Percentiles rank a stretch among this genome's conserved stretches.
Evolutionary conservation across 2,329 filamentous ascomycete species (phyloP).

Genomic region (Botrytis cinerea): DNA sequence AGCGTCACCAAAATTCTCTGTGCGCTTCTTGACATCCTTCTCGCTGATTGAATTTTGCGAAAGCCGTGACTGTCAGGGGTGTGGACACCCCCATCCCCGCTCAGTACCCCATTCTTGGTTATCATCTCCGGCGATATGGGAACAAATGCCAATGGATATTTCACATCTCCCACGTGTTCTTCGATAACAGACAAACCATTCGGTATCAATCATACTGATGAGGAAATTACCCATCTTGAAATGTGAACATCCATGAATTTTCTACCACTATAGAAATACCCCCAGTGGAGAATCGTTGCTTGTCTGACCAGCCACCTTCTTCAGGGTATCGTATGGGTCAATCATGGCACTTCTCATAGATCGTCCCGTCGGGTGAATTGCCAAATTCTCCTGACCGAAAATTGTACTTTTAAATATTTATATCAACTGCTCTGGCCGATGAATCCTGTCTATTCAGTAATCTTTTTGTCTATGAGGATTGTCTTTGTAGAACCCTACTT

Average conservation of each 20-base stretch:
- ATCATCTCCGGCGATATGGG: neutral
- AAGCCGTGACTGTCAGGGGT: neutral
- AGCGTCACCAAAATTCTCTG: too few species aligned
- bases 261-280: neutral
- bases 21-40: neutral
- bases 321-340: too few species aligned
- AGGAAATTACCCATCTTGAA: neutral
- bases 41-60: neutral
- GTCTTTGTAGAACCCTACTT: neutral
- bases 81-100: neutral
- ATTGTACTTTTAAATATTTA: neutral
- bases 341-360: neutral
- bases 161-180: constrained; percentile 33
- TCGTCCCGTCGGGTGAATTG: neutral
- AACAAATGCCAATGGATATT: constrained; percentile 4
- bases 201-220: neutral
- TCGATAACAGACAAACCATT: neutral
- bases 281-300: neutral
- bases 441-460: neutral
- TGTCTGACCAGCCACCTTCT: neutral
- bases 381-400: neutral
- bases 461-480: too few species aligned
- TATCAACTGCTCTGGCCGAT: neutral
- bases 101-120: constrained; percentile 2
- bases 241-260: neutral